phyloP scores from a whole-genome alignment of 2,329 filamentous ascomycete species.

The Beauveria australis region DNA sequence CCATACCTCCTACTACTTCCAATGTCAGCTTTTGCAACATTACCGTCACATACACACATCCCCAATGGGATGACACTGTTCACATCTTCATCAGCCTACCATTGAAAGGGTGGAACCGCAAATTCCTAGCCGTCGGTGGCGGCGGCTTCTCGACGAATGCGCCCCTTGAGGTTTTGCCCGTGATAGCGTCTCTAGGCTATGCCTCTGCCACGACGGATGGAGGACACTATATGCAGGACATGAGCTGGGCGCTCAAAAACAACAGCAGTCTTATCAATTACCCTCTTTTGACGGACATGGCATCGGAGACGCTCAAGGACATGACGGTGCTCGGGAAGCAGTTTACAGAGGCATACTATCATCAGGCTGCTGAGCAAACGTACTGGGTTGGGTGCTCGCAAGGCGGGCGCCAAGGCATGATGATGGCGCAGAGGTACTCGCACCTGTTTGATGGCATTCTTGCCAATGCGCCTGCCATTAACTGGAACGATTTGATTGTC shows the following conservation, averaged over 20 bases:
- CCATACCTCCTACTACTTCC: neutral
- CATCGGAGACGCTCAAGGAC: slow-evolving; percentile 20
- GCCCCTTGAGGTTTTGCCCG: neutral
- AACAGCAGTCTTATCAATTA: slow-evolving; percentile 17
- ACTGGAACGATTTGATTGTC: slow-evolving; percentile 24
- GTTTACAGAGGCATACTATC: slow-evolving; percentile 33
- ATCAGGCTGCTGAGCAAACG: slow-evolving; percentile 26
- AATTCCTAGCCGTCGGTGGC: neutral
- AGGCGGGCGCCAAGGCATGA: slow-evolving; percentile 47
- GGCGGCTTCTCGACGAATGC: neutral
- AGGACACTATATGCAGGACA: neutral
- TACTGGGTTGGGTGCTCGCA: slow-evolving; percentile 47
- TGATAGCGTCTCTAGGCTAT: neutral
- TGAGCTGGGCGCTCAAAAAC: slow-evolving; percentile 15
- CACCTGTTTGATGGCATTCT: slow-evolving; percentile 46
- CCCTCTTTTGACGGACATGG: slow-evolving; percentile 20
- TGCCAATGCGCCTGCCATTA: slow-evolving; percentile 35
- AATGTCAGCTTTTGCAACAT: slow-evolving; percentile 4
- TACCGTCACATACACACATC: neutral
- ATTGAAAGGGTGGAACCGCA: neutral
- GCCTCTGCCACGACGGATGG: neutral
- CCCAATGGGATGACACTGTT: neutral
- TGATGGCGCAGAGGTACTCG: slow-evolving; percentile 42
- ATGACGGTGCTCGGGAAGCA: slow-evolving; percentile 33
- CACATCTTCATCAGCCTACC: neutral